Percentiles rank a stretch among this genome's conserved stretches.
These are phyloP conservation scores for Poa pratensis DNA, from an alignment of 176 grass and related monocot genomes.

Conservation along the genomic window DNA sequence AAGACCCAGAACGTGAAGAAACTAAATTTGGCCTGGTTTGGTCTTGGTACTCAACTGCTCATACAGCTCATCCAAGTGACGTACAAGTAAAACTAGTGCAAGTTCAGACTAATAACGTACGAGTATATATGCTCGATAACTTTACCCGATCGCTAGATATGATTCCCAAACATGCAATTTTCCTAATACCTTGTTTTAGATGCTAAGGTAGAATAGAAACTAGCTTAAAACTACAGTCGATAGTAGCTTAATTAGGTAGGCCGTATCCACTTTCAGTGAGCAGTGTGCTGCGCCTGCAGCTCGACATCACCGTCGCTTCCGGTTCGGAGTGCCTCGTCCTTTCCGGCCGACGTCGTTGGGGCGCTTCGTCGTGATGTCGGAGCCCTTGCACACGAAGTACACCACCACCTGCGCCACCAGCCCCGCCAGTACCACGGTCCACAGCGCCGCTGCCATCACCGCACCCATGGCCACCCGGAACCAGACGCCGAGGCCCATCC, in stretches of 20 bases:
- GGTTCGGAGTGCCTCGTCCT: background rate
- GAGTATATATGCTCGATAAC: too few relatives aligned
- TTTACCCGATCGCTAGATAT: too few relatives aligned
- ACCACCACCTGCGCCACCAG: background rate
- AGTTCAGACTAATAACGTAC: too few relatives aligned
- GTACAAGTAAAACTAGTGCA: too few relatives aligned
- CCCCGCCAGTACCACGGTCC: background rate
- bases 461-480: background rate
- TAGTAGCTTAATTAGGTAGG: background rate
- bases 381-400: slow-evolving; percentile 3
- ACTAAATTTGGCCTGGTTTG: too few relatives aligned
- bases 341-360: background rate
- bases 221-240: background rate
- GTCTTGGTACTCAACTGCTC: too few relatives aligned
- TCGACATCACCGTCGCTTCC: background rate
- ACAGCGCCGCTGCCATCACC: background rate
- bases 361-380: background rate
- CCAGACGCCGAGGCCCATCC: background rate
- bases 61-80: too few relatives aligned
- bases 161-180: too few relatives aligned
- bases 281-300: background rate
- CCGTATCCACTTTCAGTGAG: background rate
- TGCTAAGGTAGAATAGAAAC: background rate
- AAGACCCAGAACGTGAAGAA: too few relatives aligned
- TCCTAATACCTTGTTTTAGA: too few relatives aligned